Evolutionary conservation across 208 protist species (phyloP).

Genomic region (Leishmania mexicana): DNA sequence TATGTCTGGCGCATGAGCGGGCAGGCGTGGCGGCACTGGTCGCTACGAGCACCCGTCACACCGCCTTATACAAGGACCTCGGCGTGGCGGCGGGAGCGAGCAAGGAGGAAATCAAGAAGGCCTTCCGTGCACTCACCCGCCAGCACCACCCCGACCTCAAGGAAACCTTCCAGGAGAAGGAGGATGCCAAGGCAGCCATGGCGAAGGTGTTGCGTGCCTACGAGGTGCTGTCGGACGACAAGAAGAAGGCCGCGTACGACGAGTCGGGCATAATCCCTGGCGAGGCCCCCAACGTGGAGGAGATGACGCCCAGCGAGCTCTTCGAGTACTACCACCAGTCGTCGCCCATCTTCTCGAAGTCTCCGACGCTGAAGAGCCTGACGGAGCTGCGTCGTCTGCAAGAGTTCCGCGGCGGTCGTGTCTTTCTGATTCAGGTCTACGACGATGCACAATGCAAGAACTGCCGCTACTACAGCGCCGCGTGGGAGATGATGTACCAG

Average conservation of each 20-base stretch:
- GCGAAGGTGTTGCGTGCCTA: conserved; percentile 80
- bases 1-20: conserved; percentile 13
- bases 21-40: conserved; percentile 13
- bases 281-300: conserved; percentile 49
- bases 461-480: conserved; percentile 58
- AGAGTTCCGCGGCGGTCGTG: conserved; percentile 61
- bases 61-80: conserved; percentile 75
- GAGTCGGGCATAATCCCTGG: conserved; percentile 66
- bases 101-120: conserved; percentile 72
- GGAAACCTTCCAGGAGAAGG: conserved; percentile 80
- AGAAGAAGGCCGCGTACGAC: conserved; percentile 75
- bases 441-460: conserved; percentile 52
- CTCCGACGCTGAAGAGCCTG: conserved; percentile 47
- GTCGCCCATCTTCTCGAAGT: conserved; percentile 82
- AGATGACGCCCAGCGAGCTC: conserved; percentile 59
- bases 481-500: conserved; percentile 76
- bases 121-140: conserved; percentile 76
- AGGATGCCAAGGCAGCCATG: conserved; percentile 84
- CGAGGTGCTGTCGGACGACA: conserved; percentile 75
- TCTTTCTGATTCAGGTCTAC: conserved; percentile 83
- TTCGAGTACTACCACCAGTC: conserved; percentile 77
- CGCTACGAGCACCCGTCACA: conserved; percentile 16
- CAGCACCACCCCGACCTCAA: conserved; percentile 92
- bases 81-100: conserved; percentile 52
- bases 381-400: conserved; percentile 49